phyloP scores from a whole-genome alignment of 176 grass and related monocot genomes.

The Cenchrus americanus region DNA sequence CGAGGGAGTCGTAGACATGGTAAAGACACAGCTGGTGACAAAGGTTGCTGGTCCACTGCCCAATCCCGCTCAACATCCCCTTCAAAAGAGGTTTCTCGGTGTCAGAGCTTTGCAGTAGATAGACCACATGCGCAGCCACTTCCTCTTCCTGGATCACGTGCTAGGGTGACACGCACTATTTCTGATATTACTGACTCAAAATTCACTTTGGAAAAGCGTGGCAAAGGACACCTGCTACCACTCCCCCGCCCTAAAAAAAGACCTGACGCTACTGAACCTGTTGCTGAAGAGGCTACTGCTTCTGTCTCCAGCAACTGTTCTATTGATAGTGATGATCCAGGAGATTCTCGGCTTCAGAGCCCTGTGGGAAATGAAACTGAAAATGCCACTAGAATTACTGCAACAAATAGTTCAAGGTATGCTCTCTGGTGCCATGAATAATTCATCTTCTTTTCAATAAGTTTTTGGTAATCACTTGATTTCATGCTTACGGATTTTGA shows the following conservation, averaged over 20 bases:
- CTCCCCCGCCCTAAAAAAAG: conserved; percentile 67
- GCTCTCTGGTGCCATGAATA: conserved; percentile 27
- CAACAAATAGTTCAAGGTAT: conserved; percentile 67
- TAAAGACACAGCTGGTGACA: conserved; percentile 66
- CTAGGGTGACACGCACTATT: conserved; percentile 59
- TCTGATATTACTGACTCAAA: conserved; percentile 83
- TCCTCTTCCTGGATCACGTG: conserved; percentile 74
- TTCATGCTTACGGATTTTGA: conserved; percentile 29
- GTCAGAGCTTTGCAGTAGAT: conserved; percentile 93
- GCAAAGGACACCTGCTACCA: conserved; percentile 68
- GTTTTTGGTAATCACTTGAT: conserved; percentile 33
- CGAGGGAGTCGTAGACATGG: conserved; percentile 52
- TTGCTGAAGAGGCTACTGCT: conserved; percentile 64
- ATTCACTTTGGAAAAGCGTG: conserved; percentile 65
- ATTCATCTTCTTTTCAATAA: conserved; percentile 7
- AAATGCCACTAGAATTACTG: conserved; percentile 55
- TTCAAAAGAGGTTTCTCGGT: conserved; percentile 83
- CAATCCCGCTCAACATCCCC: conserved; percentile 93
- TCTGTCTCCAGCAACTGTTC: conserved; percentile 96
- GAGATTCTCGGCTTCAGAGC: conserved; percentile 72
- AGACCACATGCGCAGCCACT: conserved; percentile 80
- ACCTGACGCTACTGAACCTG: conserved; percentile 55
- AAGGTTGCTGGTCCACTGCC: conserved; percentile 80
- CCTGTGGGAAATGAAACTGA: conserved; percentile 75
- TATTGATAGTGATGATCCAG: conserved; percentile 82